Evolutionary conservation across 108 stramenopile species (phyloP), one percentile per base, ranked within the genome.

Genomic region (Seminavis robusta): DNA sequence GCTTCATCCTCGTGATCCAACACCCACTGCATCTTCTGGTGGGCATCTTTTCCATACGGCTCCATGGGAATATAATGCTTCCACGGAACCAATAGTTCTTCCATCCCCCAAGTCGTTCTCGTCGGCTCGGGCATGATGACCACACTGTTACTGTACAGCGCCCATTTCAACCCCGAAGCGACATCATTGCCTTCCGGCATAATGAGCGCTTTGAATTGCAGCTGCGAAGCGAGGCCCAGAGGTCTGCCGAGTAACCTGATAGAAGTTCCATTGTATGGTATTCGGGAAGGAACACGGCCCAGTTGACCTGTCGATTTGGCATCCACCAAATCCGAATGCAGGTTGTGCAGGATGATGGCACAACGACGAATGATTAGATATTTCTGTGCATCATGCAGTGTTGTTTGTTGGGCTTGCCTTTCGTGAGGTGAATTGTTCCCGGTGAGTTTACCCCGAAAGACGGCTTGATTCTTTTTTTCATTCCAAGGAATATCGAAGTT

Each of bases 121-220:
- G 68, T 78, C 23, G 81, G 81, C 20, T 50, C 39, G 3, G 86
- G 73, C 86, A 88, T 83, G 11, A 88, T 49, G 2, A 87, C 86
- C 5, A 87, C 69, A 19, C 73, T 75, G 36, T 73, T 60, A 3
- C 69, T 71, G 26, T 67, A 36, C 2, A 88, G 55, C 4, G 69
- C 63, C 86, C 86, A 88, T 59, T 82, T 82, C 19, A 83, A 63
- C 0, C 86, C 86, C 9, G 81, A 76, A 3, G 86, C 79, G 15
- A 88, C 73, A 63, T 88, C 86, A 58, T 88, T 88, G 25, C 86
- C 86, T 59, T 88, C 81, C 8, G 81, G 57, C 48, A 74, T 74
- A 23, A 85, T 61, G n/a, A 81, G n/a, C 23, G 46, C 46, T 44
- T 72, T 77, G 66, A 59, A 40, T 42, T 67, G 25, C n/a, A 77